Evolutionary conservation across 106 monocot genomes (phyloP), one percentile per base, ranked within the genome.

Genomic region (Apostasia ramifera): DNA sequence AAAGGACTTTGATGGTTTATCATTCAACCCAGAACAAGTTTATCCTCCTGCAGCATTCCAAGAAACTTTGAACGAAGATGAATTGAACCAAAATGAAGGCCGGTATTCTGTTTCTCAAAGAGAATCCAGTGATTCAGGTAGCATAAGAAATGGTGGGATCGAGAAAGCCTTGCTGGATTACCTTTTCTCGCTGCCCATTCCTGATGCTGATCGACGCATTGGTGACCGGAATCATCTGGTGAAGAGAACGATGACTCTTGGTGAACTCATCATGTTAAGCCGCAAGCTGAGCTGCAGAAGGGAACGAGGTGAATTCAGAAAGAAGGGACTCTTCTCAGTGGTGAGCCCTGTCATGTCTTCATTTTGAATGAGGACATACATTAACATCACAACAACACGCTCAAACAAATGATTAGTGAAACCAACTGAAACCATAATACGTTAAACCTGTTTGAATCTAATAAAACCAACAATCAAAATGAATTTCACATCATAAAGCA

Each of bases 181-280:
- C 44, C 70, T 83, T 63, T 86, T 84, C 61, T 79, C 79, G 11
- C 68, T 79, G 57, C 63, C 80, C 37, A 70, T 53, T 45, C 76
- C 86, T 50, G 76, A 74, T 45, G 72, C 74, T 47, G 74, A 76
- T 67, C 84, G 61, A 9, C 48, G 68, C 10, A 43, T 53, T 53
- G 67, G 49, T 57, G 38, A 49, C 55, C 9, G 40, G 8, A 53
- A 66, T 11, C 41, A 47, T 2, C 3, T 67, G 40, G 75, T 40
- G 45, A 85, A 57, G 44, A 73, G 83, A 48, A 57, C 57, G 3
- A 47, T 80, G 38, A 88, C 92, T 1, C 92, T 92, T 2, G 92
- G 74, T 13, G 92, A 92, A 51, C 88, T 92, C 56, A 88, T 92
- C 54, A 11, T 85, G 70, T 50, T 92, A 63, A 92, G 85, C 72